A percentile compares a stretch with the other conserved stretches of the same genome.
phyloP scores from a whole-genome alignment of 1,284 basidiomycete species.

The Coniophora puteana region DNA sequence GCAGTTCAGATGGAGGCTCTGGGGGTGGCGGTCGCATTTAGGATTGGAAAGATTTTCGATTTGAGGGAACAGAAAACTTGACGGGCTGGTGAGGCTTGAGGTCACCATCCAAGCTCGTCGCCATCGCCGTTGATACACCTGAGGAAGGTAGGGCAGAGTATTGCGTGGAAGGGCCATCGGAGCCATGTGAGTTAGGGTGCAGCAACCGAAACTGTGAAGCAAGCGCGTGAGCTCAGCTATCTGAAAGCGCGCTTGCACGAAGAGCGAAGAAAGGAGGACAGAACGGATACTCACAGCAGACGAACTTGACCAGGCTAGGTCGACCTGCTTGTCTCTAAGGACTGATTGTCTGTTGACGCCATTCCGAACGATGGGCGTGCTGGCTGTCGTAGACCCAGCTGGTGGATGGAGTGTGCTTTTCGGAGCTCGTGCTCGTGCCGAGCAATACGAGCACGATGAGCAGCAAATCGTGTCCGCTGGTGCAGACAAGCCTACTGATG shows the following conservation, averaged over 20 bases:
- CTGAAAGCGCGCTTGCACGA: neutral
- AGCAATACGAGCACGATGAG: too few species aligned
- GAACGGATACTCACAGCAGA: too few species aligned
- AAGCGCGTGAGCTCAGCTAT: slow-evolving; percentile 4
- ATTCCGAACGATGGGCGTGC: slow-evolving; percentile 9
- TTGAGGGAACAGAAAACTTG: slow-evolving; percentile 28
- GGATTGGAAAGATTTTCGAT: slow-evolving; percentile 20
- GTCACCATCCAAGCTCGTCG: slow-evolving; percentile 7
- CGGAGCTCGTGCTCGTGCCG: too few species aligned
- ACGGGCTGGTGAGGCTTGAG: slow-evolving; percentile 22
- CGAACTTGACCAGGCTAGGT: slow-evolving; percentile 6
- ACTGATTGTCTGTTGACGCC: too few species aligned
- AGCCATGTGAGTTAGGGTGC: too few species aligned
- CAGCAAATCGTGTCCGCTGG: too few species aligned
- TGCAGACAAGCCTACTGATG: too few species aligned
- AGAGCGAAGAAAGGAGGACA: too few species aligned
- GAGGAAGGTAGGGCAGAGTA: neutral
- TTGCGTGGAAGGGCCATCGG: slow-evolving; percentile 2
- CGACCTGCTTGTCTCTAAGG: slow-evolving; percentile 13
- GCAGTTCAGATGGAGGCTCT: slow-evolving; percentile 23
- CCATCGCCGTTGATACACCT: slow-evolving; percentile 2
- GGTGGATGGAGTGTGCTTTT: slow-evolving; percentile 10
- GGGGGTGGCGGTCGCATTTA: slow-evolving; percentile 25
- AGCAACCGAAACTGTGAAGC: slow-evolving; percentile 12
- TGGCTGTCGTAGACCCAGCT: slow-evolving; percentile 7